These are phyloP conservation scores for Boletus speciosus DNA, from an alignment of 768 basidiomycete genomes.

Conservation along the genomic window DNA sequence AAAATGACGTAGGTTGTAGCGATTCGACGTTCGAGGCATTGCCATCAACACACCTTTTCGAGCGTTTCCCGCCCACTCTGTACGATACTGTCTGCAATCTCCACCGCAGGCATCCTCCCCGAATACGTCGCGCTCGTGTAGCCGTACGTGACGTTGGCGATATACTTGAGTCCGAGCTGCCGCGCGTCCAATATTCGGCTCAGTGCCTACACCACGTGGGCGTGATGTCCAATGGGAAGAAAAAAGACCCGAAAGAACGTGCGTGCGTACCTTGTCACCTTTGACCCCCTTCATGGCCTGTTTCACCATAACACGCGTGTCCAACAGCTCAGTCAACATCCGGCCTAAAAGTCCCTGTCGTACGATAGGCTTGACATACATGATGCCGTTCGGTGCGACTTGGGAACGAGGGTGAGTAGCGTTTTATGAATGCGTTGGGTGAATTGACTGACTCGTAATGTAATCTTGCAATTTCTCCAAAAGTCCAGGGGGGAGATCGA, in stretches of 20 bases:
- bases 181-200: slow-evolving; percentile 80
- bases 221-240: not conserved
- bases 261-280: slow-evolving; percentile 60
- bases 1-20: not conserved
- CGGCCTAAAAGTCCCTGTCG: slow-evolving; percentile 82
- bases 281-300: slow-evolving; percentile 86
- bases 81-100: slow-evolving; percentile 97
- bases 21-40: not conserved
- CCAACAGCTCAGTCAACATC: slow-evolving; percentile 89
- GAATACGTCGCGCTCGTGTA: slow-evolving; percentile 94
- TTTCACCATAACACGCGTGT: slow-evolving; percentile 97
- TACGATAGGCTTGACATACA: slow-evolving; percentile 85
- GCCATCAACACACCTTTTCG: slow-evolving; percentile 63
- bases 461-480: slow-evolving; percentile 70
- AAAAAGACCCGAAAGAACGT: not conserved
- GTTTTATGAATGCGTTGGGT: not conserved
- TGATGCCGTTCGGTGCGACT: slow-evolving; percentile 96
- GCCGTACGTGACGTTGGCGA: slow-evolving; percentile 93
- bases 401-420: not conserved
- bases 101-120: slow-evolving; percentile 96
- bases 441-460: slow-evolving; percentile 57
- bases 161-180: slow-evolving; percentile 90
- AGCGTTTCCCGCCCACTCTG: slow-evolving; percentile 94
- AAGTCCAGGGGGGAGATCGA: slow-evolving; percentile 63
- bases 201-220: slow-evolving; percentile 51